Conservation (phyloP, 805 yeast genomes). For the Candida caryicola region DNA sequence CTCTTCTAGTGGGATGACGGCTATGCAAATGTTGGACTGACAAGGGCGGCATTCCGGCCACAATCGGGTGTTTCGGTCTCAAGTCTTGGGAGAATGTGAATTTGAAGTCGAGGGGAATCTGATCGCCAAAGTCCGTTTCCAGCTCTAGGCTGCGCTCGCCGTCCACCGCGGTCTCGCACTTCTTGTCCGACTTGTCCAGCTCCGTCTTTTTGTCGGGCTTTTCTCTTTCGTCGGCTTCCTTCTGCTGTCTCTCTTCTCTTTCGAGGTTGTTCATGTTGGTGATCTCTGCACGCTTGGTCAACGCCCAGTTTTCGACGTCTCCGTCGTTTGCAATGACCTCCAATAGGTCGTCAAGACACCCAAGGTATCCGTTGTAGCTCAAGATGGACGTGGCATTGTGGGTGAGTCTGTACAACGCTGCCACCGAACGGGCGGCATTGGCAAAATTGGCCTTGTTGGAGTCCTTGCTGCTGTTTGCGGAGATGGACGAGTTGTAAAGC, state of each 20-base stretch:
- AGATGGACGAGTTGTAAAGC: slow-evolving; percentile 30
- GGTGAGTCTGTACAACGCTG: slow-evolving; percentile 57
- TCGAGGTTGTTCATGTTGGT: slow-evolving; percentile 8
- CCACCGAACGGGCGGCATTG: slow-evolving; percentile 42
- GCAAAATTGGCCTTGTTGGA: slow-evolving; percentile 32
- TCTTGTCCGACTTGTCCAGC: neutral
- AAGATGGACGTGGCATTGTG: slow-evolving; percentile 48
- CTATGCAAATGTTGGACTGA: slow-evolving; percentile 29
- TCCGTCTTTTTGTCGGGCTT: neutral
- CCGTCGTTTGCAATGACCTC: slow-evolving; percentile 37
- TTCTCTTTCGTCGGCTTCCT: neutral
- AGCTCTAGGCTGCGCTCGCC: neutral
- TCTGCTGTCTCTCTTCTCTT: neutral
- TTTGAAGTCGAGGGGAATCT: slow-evolving; percentile 28
- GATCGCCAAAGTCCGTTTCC: slow-evolving; percentile 3
- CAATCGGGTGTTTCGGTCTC: slow-evolving; percentile 26
- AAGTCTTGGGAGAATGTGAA: slow-evolving; percentile 31
- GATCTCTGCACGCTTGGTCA: slow-evolving; percentile 46
- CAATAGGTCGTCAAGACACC: slow-evolving; percentile 57
- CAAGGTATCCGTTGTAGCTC: slow-evolving; percentile 57
- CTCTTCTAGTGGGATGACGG: slow-evolving; percentile 7
- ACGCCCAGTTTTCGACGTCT: slow-evolving; percentile 54
- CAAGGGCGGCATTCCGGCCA: slow-evolving; percentile 36
- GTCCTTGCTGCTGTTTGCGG: slow-evolving; percentile 10
- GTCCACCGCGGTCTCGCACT: neutral